These are phyloP conservation scores for Fusarium graminum DNA, from an alignment of 2,329 filamentous ascomycete genomes.

Conservation along the genomic window DNA sequence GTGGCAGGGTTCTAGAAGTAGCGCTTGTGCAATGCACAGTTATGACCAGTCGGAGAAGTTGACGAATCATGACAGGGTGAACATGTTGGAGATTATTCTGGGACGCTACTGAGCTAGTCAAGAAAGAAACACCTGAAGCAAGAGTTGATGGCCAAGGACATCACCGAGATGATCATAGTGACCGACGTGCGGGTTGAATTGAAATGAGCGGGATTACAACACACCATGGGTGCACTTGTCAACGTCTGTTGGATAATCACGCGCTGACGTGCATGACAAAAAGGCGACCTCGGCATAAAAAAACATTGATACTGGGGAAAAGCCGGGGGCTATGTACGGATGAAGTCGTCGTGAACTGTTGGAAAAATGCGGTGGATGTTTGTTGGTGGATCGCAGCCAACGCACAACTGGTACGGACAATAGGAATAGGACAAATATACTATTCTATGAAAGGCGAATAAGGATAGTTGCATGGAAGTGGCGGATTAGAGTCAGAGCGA, in stretches of 20 bases:
- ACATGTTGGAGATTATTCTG: slow-evolving; percentile 10
- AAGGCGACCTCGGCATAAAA: slow-evolving; percentile 37
- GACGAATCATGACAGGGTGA: slow-evolving; percentile 20
- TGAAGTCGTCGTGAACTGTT: slow-evolving; percentile 45
- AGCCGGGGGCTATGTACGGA: slow-evolving; percentile 21
- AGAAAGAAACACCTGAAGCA: slow-evolving; percentile 7
- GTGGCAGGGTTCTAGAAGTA: slow-evolving; percentile 41
- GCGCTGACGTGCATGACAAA: slow-evolving; percentile 47
- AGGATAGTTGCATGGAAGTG: slow-evolving; percentile 31
- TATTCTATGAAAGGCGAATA: slow-evolving; percentile 22
- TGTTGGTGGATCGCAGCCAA: slow-evolving; percentile 44
- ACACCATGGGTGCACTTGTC: slow-evolving; percentile 32
- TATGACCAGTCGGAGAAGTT: slow-evolving; percentile 30
- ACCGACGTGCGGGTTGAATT: slow-evolving; percentile 20
- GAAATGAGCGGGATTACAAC: slow-evolving; percentile 21
- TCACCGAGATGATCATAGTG: slow-evolving; percentile 13
- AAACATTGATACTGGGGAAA: slow-evolving; percentile 35
- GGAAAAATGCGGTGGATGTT: slow-evolving; percentile 41
- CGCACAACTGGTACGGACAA: slow-evolving; percentile 40
- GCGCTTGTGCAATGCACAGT: slow-evolving; percentile 17
- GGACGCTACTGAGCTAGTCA: slow-evolving; percentile 8
- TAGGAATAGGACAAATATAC: slow-evolving; percentile 32
- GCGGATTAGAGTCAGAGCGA: slow-evolving; percentile 22
- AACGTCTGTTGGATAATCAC: slow-evolving; percentile 27
- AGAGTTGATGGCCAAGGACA: slow-evolving; percentile 3